Conservation (phyloP, 495 filamentous ascomycete species). For the Tuber microsphaerosporum region DNA sequence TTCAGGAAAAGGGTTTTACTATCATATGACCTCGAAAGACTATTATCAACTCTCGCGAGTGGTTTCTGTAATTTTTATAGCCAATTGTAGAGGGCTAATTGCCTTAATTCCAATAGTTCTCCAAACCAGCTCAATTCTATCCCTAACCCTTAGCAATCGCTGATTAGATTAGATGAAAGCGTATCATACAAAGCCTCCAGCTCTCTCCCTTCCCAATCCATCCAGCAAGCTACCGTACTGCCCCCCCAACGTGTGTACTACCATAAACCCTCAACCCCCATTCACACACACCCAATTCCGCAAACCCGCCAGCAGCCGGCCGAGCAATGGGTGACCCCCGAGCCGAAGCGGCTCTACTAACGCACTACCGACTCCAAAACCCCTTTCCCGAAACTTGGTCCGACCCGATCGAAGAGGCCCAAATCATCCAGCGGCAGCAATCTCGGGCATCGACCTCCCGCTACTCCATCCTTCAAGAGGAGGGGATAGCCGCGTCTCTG, state of each 20-base stretch:
- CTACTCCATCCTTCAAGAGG: slow-evolving; percentile 40
- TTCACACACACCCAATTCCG: not conserved
- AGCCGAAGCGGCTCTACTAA: slow-evolving; percentile 64
- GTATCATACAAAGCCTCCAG: not conserved
- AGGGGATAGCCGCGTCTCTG: slow-evolving; percentile 33
- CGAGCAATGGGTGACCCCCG: slow-evolving; percentile 32
- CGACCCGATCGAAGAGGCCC: slow-evolving; percentile 43
- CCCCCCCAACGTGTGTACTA: not conserved
- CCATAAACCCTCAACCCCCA: not conserved
- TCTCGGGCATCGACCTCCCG: slow-evolving; percentile 39
- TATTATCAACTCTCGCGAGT: not conserved
- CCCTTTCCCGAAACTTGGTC: slow-evolving; percentile 84
- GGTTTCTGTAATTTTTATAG: not conserved
- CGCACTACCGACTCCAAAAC: slow-evolving; percentile 78
- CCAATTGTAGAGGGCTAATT: not conserved
- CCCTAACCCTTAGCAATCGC: not conserved
- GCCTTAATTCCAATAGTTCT: not conserved
- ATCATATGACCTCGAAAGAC: not conserved
- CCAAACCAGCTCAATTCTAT: not conserved
- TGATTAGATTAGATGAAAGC: not conserved
- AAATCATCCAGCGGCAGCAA: slow-evolving; percentile 33
- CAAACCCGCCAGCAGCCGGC: not conserved
- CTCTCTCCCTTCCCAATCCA: not conserved
- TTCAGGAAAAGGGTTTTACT: not conserved
- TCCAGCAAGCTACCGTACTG: not conserved